Conservation (phyloP, 2,329 filamentous ascomycete species). For the Onygenales sp. region DNA sequence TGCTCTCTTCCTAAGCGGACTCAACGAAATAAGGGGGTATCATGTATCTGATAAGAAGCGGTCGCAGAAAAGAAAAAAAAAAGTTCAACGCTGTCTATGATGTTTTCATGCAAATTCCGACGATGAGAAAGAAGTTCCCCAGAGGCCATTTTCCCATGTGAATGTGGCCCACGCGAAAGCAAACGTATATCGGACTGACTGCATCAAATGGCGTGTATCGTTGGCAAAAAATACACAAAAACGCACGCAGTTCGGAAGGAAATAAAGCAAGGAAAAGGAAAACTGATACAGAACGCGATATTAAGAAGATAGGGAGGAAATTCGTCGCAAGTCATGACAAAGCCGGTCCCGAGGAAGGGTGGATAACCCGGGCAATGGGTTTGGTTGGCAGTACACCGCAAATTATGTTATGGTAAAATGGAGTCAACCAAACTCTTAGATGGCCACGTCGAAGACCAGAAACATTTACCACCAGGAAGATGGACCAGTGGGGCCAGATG, state of each 20-base stretch:
- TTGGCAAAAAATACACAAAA: conserved; percentile 2
- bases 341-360: conserved; percentile 26
- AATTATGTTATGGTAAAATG: conserved; percentile 15
- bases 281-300: conserved; percentile 8
- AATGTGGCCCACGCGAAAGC: conserved; percentile 17
- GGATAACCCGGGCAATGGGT: not conserved
- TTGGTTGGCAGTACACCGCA: not conserved
- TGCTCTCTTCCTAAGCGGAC: conserved; percentile 21
- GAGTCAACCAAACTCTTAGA: conserved; percentile 20
- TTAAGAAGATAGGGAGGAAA: conserved; percentile 18
- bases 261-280: conserved; percentile 7
- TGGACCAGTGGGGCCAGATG: conserved; percentile 39
- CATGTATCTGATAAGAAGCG: conserved; percentile 38
- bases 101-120: conserved; percentile 21
- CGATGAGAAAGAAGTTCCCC: conserved; percentile 16
- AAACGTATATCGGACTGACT: conserved; percentile 22
- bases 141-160: conserved; percentile 12
- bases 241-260: conserved; percentile 4
- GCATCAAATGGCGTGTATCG: conserved; percentile 28
- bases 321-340: conserved; percentile 38
- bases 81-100: conserved; percentile 44
- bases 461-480: conserved; percentile 43
- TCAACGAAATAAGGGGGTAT: conserved; percentile 33
- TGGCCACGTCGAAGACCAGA: conserved; percentile 32
- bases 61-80: conserved; percentile 25